Evolutionary conservation across 73 alveolate species (phyloP), one percentile per base, ranked within the genome.

Genomic region (Paramecium pentaurelia): DNA sequence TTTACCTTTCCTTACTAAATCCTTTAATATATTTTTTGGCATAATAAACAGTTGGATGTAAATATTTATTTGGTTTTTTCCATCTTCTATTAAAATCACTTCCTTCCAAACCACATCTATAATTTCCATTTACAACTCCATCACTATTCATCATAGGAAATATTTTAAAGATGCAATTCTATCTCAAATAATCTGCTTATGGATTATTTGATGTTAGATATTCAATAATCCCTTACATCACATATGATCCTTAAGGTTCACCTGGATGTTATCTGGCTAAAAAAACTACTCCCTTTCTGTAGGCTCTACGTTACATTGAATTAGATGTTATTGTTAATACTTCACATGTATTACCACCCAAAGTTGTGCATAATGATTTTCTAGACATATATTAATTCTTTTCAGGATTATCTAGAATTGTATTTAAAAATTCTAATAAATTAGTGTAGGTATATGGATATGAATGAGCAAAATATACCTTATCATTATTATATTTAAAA

Each of bases 401-500:
- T 11, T 58, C 88, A 22, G 86, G 86, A 47, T 89, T 83, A 20
- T 14, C 30, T 42, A 89, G 47, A 45, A 89, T 71, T 0, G 20
- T 42, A 71, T 89, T 89, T 18, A 89, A 32, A 28, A 60, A 89
- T 45, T 94, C 94, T 37, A 71, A 91, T 92, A 98, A 86, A 58
- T 95, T 97, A 11, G 99, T 71, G 86, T 97, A 98, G 0, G 99
- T 97, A 92, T 98, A 98, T 18, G 99, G 99, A 92, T 95, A 97
- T 77, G 99, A 98, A 89, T 98, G 98, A 10, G 99, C 98, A 71
- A 97, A 96, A 93, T 97, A 97, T 49, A 97, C 94, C 71, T 95
- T 93, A 71, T 96, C 99, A 42, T 86, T 60, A 32, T 86, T 93
- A 64, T 96, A 93, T 16, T 70, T 80, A 75, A 96, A 92, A 7